Conservation (phyloP, 257 asterid species). For the Przewalskia tangutica region DNA sequence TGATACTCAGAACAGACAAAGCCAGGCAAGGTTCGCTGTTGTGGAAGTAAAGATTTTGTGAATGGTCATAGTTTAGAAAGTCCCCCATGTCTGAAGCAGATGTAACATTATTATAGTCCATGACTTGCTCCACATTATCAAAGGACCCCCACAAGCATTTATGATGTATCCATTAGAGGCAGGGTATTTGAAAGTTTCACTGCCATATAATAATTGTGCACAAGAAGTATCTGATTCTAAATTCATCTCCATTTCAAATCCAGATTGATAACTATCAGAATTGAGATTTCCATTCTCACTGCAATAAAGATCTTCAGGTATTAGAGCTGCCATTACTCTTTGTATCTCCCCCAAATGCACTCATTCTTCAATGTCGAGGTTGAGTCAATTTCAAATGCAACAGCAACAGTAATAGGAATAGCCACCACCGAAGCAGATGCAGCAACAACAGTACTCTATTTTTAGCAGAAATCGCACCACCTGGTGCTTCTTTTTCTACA, state of each 20-base stretch:
- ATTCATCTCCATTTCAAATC: constrained; percentile 43
- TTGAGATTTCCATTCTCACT: constrained; percentile 36
- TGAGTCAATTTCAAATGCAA: too few relatives aligned
- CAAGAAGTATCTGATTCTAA: constrained; percentile 32
- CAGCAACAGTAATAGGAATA: too few relatives aligned
- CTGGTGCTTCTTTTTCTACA: too few relatives aligned
- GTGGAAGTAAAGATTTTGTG: constrained; percentile 39
- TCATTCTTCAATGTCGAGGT: too few relatives aligned
- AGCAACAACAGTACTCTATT: too few relatives aligned
- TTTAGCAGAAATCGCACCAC: too few relatives aligned
- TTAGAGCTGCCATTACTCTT: constrained; percentile 74
- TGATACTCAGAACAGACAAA: constrained; percentile 47
- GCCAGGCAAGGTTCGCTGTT: constrained; percentile 28
- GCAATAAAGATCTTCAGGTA: constrained; percentile 50
- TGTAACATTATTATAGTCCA: constrained; percentile 20
- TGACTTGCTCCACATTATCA: constrained; percentile 34
- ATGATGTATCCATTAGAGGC: constrained; percentile 42
- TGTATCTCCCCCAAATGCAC: too few relatives aligned
- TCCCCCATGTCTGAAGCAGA: constrained; percentile 27
- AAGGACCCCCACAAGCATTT: constrained; percentile 31
- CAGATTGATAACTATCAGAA: constrained; percentile 37
- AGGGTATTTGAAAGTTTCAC: constrained; percentile 32
- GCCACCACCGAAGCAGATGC: too few relatives aligned
- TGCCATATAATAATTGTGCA: constrained; percentile 28
- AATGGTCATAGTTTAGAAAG: constrained; percentile 29